Conservation (phyloP, 176 grass and related monocot genomes). For the Hyparrhenia diplandra region DNA sequence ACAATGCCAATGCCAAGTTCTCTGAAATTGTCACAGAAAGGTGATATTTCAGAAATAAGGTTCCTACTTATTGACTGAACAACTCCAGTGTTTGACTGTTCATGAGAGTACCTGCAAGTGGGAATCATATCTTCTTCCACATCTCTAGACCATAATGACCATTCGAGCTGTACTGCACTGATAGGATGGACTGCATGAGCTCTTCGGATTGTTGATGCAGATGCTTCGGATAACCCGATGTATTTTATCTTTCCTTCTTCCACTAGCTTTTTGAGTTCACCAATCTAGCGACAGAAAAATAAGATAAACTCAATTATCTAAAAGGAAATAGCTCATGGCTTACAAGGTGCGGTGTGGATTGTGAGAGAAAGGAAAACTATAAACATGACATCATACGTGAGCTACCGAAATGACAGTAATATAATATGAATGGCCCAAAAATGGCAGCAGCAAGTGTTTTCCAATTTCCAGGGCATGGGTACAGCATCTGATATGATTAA, state of each 20-base stretch:
- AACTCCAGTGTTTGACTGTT: not conserved
- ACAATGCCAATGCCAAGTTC: constrained; percentile 72
- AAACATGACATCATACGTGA: too few relatives aligned
- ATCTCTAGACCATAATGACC: constrained; percentile 66
- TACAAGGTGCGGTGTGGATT: too few relatives aligned
- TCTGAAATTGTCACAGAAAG: constrained; percentile 12
- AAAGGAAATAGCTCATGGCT: not conserved
- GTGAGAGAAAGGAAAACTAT: too few relatives aligned
- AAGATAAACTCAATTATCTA: not conserved
- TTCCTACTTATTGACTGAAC: not conserved
- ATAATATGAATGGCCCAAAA: too few relatives aligned
- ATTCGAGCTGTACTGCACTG: constrained; percentile 54
- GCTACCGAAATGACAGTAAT: too few relatives aligned
- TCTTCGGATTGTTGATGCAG: constrained; percentile 56
- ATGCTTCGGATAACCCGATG: constrained; percentile 60
- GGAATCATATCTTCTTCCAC: constrained; percentile 59
- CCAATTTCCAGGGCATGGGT: too few relatives aligned
- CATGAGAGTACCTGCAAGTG: constrained; percentile 40
- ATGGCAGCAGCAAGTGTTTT: too few relatives aligned
- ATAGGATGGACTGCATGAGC: constrained; percentile 73
- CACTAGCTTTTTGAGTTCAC: constrained; percentile 30
- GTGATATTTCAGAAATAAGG: not conserved
- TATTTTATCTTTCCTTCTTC: constrained; percentile 69
- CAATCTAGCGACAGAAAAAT: not conserved
- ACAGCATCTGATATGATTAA: too few relatives aligned